Evolutionary conservation across 495 filamentous ascomycete genomes (phyloP).

Genomic region (Arthonia radiata): DNA sequence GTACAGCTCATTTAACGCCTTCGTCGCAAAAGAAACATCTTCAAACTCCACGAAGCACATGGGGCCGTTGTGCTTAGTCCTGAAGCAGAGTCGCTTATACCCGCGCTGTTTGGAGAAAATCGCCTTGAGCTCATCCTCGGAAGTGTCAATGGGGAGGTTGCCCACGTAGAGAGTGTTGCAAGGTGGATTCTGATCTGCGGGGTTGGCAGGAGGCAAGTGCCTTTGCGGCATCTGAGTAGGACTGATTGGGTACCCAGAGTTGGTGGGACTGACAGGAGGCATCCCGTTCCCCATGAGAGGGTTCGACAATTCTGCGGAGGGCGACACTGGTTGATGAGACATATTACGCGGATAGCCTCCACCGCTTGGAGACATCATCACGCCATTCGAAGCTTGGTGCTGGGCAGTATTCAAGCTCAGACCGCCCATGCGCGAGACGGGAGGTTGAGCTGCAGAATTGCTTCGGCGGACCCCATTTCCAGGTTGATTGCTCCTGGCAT

Average conservation of each 20-base stretch:
- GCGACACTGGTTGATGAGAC: no score
- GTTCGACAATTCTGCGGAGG: no score
- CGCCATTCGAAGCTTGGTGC: conserved; percentile 4
- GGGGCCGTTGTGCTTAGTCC: conserved; percentile 93
- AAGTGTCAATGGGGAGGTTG: conserved; percentile 81
- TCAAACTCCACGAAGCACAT: conserved; percentile 99
- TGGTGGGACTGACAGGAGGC: no score
- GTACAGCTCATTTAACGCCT: conserved; percentile 77
- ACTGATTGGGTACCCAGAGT: no score
- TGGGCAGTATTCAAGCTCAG: conserved; percentile 44
- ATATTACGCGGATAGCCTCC: no score
- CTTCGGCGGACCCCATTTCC: conserved; percentile 24
- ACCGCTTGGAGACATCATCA: conserved; percentile 20
- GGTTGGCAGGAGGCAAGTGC: conserved; percentile 73
- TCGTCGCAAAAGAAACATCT: conserved; percentile 80
- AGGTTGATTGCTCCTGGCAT: conserved; percentile 49
- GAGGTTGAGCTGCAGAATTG: conserved; percentile 49
- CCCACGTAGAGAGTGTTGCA: conserved; percentile 97
- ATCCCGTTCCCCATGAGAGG: no score
- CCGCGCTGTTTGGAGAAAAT: conserved; percentile 87
- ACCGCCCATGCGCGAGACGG: conserved; percentile 41
- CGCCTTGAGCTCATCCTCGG: conserved; percentile 86
- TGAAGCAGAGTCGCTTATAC: conserved; percentile 87
- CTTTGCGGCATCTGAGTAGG: conserved; percentile 35
- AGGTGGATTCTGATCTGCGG: conserved; percentile 88